Percentiles rank a stretch among this genome's conserved stretches.
Conservation (phyloP, 1,284 basidiomycete genomes). For the Pseudozyma sp. region DNA sequence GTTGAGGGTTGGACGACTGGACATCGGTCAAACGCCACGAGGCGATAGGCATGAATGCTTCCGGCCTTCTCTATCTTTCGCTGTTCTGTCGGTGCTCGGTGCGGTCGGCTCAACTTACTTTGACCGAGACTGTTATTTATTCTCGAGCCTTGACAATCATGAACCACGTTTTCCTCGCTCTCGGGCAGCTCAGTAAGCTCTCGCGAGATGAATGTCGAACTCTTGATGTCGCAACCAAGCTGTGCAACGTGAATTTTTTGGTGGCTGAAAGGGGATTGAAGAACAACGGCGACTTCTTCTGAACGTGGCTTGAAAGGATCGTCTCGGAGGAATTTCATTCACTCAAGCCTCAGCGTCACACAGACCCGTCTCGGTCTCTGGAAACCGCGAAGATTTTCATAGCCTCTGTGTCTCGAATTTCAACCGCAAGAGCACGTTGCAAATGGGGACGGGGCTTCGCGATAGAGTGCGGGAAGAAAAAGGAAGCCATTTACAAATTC, state of each 20-base stretch:
- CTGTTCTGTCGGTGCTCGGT: no score
- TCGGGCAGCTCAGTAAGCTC: no score
- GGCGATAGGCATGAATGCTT: no score
- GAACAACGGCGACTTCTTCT: conserved; percentile 1
- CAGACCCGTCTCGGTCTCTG: background rate
- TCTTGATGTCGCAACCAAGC: background rate
- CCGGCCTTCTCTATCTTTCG: no score
- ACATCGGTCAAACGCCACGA: no score
- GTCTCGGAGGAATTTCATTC: conserved; percentile 8
- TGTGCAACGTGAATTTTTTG: background rate
- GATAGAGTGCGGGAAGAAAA: no score
- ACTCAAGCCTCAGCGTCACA: background rate
- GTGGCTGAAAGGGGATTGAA: background rate
- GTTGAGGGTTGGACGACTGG: no score
- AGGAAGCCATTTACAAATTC: background rate
- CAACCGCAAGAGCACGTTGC: background rate
- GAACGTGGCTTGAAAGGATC: conserved; percentile 22
- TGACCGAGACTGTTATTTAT: background rate
- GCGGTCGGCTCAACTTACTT: background rate
- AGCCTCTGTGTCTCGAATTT: background rate
- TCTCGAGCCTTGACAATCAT: no score
- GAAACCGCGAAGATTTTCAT: background rate
- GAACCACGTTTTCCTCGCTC: no score
- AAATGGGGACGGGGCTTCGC: no score
- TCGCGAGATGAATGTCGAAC: no score